These are phyloP conservation scores for Phytophthora kernoviae DNA, from an alignment of 352 stramenopile species.

Conservation along the genomic window DNA sequence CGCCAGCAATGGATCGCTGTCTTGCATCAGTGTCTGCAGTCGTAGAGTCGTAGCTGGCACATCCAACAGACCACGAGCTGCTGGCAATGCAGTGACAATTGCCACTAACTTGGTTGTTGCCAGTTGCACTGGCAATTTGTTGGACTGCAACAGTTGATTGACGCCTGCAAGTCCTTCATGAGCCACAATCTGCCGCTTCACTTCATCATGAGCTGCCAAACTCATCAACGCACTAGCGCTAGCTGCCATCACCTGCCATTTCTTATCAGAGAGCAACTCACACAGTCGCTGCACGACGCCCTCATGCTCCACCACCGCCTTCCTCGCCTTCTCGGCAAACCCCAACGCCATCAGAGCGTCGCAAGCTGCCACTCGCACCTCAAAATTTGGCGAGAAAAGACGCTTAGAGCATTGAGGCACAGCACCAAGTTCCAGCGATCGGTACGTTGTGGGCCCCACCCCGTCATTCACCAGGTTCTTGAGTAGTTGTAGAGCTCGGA, in stretches of 20 bases:
- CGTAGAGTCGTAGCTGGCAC: slow-evolving; percentile 56
- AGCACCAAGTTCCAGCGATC: slow-evolving; percentile 57
- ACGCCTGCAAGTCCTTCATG: slow-evolving; percentile 49
- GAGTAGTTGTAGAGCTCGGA: slow-evolving; percentile 62
- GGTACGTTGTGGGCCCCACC: slow-evolving; percentile 46
- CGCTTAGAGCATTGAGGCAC: slow-evolving; percentile 49
- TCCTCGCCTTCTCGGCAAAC: slow-evolving; percentile 65
- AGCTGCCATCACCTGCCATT: slow-evolving; percentile 58
- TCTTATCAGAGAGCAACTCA: slow-evolving; percentile 52
- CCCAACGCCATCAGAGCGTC: slow-evolving; percentile 58
- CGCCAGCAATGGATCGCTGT: slow-evolving; percentile 56
- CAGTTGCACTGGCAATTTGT: slow-evolving; percentile 61
- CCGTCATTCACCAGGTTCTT: slow-evolving; percentile 76
- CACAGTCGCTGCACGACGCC: slow-evolving; percentile 62
- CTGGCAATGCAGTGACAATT: slow-evolving; percentile 61
- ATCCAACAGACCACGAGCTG: slow-evolving; percentile 53
- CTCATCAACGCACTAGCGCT: slow-evolving; percentile 70
- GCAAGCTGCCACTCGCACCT: slow-evolving; percentile 56
- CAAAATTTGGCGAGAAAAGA: slow-evolving; percentile 42
- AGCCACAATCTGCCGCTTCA: slow-evolving; percentile 67
- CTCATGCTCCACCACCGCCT: slow-evolving; percentile 54
- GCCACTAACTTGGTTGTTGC: slow-evolving; percentile 71
- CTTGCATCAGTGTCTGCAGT: slow-evolving; percentile 45
- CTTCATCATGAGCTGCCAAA: slow-evolving; percentile 66
- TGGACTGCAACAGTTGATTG: slow-evolving; percentile 69